Evolutionary conservation across 306 rosid species (phyloP).

Genomic region (Vicia sativa): DNA sequence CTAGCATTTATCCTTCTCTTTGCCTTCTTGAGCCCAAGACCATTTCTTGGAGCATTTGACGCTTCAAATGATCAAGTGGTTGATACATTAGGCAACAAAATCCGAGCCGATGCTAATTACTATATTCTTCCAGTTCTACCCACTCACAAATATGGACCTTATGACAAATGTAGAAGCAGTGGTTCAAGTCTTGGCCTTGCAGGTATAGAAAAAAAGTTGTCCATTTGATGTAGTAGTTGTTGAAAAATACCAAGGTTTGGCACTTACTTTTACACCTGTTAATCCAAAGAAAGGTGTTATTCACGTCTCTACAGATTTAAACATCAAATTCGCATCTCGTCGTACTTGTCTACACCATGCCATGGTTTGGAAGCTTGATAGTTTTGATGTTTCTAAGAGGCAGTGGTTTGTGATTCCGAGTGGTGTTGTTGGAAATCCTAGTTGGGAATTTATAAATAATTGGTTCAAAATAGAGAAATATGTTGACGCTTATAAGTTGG

Average conservation of each 20-base stretch:
- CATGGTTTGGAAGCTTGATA: constrained; percentile 48
- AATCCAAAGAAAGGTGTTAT: constrained; percentile 41
- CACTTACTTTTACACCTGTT: constrained; percentile 40
- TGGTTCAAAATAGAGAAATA: constrained; percentile 52
- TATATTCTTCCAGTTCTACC: constrained; percentile 15
- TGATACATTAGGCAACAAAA: constrained; percentile 39
- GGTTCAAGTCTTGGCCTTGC: constrained; percentile 11
- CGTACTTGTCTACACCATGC: constrained; percentile 25
- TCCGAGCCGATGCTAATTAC: constrained; percentile 24
- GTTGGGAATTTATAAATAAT: constrained; percentile 33
- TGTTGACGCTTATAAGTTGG: constrained; percentile 24
- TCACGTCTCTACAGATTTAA: constrained; percentile 46
- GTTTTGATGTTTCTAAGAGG: constrained; percentile 1
- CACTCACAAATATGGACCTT: background rate
- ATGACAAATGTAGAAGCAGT: background rate
- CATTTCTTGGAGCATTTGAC: background rate
- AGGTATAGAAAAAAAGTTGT: background rate
- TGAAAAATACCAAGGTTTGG: constrained; percentile 34
- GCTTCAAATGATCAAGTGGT: constrained; percentile 37
- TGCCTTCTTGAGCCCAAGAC: background rate
- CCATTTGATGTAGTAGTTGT: constrained; percentile 50
- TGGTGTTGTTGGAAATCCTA: constrained; percentile 42
- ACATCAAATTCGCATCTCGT: constrained; percentile 41
- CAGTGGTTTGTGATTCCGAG: constrained; percentile 45
- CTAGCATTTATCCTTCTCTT: background rate